Conservation (phyloP, 441 rosid species). For the Pelargonium myrrhifolium region DNA sequence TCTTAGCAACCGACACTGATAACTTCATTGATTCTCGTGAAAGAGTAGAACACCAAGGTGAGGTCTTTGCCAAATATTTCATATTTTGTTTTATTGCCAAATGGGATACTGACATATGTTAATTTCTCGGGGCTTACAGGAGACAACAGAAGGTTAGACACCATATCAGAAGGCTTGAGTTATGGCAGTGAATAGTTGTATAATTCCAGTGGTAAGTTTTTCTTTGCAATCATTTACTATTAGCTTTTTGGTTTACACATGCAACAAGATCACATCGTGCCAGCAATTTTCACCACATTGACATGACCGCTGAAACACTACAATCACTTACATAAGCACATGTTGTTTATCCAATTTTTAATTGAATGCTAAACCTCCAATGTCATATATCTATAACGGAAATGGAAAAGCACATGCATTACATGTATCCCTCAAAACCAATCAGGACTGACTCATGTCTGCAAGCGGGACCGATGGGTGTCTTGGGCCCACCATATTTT, state of each 20-base stretch:
- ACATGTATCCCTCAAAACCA: no score
- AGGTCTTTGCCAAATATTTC: not conserved
- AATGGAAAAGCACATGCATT: not conserved
- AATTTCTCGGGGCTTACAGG: slow-evolving; percentile 36
- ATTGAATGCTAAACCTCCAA: not conserved
- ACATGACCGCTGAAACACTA: no score
- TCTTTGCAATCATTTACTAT: no score
- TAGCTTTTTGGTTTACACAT: no score
- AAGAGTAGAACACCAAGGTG: slow-evolving; percentile 71
- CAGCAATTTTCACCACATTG: not conserved
- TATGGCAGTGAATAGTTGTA: slow-evolving; percentile 63
- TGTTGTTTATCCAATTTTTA: no score
- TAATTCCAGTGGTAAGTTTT: slow-evolving; percentile 23
- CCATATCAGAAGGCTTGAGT: slow-evolving; percentile 82
- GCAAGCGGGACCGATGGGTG: no score
- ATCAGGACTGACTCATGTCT: no score
- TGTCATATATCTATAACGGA: not conserved
- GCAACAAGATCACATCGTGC: not conserved
- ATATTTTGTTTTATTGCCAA: slow-evolving; percentile 3
- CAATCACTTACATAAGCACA: no score
- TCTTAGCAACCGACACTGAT: slow-evolving; percentile 54
- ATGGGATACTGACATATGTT: slow-evolving; percentile 4
- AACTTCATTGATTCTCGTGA: slow-evolving; percentile 73
- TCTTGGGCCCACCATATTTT: no score
- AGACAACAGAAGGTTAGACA: slow-evolving; percentile 68